Evolutionary conservation across 345 rosid genomes (phyloP), one percentile per base, ranked within the genome.

Genomic region (Luvunga scandens): DNA sequence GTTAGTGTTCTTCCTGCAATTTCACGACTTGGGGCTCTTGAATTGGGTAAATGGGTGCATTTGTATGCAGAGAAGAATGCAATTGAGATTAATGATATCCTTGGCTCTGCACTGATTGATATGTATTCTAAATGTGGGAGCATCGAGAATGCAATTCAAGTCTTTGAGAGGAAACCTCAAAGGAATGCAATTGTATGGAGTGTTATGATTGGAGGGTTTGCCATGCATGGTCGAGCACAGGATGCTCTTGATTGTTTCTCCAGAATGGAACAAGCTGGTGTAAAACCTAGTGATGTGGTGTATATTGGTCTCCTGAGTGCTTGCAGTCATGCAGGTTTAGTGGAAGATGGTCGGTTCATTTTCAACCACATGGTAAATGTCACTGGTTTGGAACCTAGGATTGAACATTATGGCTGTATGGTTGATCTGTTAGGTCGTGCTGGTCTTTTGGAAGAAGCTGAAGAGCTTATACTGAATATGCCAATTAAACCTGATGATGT

Each of bases 361-460:
- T 89, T 91, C 76, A 78, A 87, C 78, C 86, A 84, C 33, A 91
- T 93, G 93, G 83, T 81, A 66, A 82, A 77, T 69, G 84, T 78
- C 27, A 83, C 45, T 24, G 92, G 91, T 53, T 61, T 91, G 39
- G 90, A 87, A 48, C 96, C 93, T 31, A 89, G 90, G 76, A 77
- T 93, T 4, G 96, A 90, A 81, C 98, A 93, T 75, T 91, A 87
- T 38, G 89, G 94, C 9, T 91, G 93, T 74, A 87, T 91, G 94
- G 91, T 90, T 80, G 96, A 93, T 83, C 81, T 93, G 42, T 76
- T 91, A 64, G 92, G 93, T 22, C 91, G 93, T 2, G 88, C 90
- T 0, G 92, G 89, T 66, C 84, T 80, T 68, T 77, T 93, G 36
- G 80, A 84, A 57, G 92, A 93, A 77, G 94, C 92, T 36, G 92